A percentile compares a stretch with the other conserved stretches of the same genome.
Evolutionary conservation across 441 rosid genomes (phyloP).

Genomic region (Syzygium malaccense): DNA sequence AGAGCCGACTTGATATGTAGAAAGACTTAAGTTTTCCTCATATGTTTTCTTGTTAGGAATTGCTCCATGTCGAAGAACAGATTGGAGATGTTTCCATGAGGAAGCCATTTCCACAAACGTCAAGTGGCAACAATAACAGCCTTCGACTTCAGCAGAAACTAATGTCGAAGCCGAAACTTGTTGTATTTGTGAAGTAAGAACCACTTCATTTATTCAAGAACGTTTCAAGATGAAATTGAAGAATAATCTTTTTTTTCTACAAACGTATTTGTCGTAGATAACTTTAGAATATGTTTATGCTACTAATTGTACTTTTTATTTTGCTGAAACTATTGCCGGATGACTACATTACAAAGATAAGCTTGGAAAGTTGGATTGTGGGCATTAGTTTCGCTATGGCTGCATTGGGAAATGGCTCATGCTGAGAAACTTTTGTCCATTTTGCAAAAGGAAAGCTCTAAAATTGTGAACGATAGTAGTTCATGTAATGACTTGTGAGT

Average conservation of each 20-base stretch:
- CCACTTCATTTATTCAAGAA: not conserved
- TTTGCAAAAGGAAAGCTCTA: constrained; percentile 26
- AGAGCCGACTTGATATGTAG: too few species aligned
- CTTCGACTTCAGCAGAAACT: not conserved
- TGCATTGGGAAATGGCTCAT: constrained; percentile 37
- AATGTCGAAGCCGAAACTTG: constrained; percentile 13
- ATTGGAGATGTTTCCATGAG: constrained; percentile 22
- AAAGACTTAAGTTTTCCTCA: not conserved
- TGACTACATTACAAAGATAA: constrained; percentile 22
- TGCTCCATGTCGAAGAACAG: constrained; percentile 6
- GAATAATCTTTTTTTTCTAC: not conserved
- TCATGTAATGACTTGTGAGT: not conserved
- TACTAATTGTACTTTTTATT: not conserved
- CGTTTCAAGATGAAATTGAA: not conserved
- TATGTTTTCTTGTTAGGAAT: not conserved
- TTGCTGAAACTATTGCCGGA: constrained; percentile 16
- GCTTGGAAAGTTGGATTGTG: constrained; percentile 28
- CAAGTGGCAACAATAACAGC: constrained; percentile 3
- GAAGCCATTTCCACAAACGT: constrained; percentile 11
- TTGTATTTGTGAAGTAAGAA: constrained; percentile 34
- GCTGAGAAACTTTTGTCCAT: constrained; percentile 36
- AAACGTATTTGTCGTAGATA: not conserved
- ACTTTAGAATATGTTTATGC: not conserved
- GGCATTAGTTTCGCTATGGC: constrained; percentile 30
- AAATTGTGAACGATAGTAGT: not conserved